Percentiles rank a stretch among this genome's conserved stretches.
Conservation (phyloP, 179 eudicot genomes). For the Corrigiola litoralis region DNA sequence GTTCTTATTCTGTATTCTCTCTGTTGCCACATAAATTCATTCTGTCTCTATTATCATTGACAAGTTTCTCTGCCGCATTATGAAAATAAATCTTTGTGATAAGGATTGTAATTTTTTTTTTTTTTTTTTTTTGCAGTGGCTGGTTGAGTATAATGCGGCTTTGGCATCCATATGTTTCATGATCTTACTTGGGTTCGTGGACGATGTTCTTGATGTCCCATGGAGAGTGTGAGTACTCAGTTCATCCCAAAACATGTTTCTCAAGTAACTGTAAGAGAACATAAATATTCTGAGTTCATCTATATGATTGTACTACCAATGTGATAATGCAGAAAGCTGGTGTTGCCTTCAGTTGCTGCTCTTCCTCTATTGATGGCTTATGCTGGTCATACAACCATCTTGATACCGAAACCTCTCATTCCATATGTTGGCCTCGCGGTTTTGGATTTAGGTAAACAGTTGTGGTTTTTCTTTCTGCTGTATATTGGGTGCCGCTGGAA, state of each 20-base stretch:
- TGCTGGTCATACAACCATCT: constrained; percentile 93
- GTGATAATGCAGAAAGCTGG: constrained; percentile 64
- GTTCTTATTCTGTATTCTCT: neutral
- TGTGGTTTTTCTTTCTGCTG: neutral
- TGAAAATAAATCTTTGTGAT: neutral
- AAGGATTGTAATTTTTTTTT: constrained; percentile 10
- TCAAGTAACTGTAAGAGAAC: neutral
- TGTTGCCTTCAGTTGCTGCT: constrained; percentile 89
- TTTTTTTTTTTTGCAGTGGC: constrained; percentile 90
- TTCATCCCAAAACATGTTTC: neutral
- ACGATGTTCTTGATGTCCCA: constrained; percentile 91
- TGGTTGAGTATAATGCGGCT: constrained; percentile 95
- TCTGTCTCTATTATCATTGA: neutral
- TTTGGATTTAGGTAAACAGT: constrained; percentile 71
- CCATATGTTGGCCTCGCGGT: constrained; percentile 68
- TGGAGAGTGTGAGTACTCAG: constrained; percentile 92
- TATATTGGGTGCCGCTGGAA: neutral
- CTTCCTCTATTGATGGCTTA: constrained; percentile 98
- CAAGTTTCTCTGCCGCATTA: neutral
- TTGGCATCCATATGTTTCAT: constrained; percentile 93
- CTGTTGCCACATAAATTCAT: neutral
- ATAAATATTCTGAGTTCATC: neutral
- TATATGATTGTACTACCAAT: constrained; percentile 9
- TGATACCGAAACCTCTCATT: constrained; percentile 86
- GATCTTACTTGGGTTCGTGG: constrained; percentile 90